These are phyloP conservation scores for Fusarium sterilihyphosum DNA, from an alignment of 2,329 filamentous ascomycete genomes.

Conservation along the genomic window DNA sequence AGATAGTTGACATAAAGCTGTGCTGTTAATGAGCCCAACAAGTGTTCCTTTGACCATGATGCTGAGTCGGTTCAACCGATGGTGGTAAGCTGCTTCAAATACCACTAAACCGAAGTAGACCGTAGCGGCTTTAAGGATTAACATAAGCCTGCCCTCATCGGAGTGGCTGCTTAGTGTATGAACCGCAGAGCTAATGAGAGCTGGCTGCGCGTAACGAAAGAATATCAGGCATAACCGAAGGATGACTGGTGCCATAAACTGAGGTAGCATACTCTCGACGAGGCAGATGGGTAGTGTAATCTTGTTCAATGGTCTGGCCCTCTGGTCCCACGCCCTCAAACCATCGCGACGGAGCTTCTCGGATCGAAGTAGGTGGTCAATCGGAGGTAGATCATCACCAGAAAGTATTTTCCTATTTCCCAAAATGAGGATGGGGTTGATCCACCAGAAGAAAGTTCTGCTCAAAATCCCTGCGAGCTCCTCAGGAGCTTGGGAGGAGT, in stretches of 20 bases:
- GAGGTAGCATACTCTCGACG: not conserved
- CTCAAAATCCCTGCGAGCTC: not conserved
- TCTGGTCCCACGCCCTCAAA: not conserved
- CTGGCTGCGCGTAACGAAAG: not conserved
- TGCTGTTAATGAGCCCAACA: not conserved
- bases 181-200: not conserved
- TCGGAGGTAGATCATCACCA: not conserved
- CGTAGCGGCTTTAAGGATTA: not conserved
- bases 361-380: not conserved
- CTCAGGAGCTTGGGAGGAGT: not conserved
- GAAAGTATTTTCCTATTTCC: not conserved
- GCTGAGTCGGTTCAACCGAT: not conserved
- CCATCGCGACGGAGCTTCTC: not conserved
- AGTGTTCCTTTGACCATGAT: not conserved
- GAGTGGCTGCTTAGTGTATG: not conserved
- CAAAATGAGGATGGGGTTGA: not conserved
- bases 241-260: not conserved
- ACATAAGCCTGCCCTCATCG: fast-evolving
- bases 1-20: not conserved
- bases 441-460: not conserved
- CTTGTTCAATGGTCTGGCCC: not conserved
- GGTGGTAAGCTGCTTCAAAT: not conserved
- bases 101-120: not conserved
- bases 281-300: not conserved
- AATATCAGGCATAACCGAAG: not conserved